Percentiles rank a stretch among this genome's conserved stretches.
Conservation (phyloP, 1,284 basidiomycete genomes). For the Pseudozyma tsukubaensis region DNA sequence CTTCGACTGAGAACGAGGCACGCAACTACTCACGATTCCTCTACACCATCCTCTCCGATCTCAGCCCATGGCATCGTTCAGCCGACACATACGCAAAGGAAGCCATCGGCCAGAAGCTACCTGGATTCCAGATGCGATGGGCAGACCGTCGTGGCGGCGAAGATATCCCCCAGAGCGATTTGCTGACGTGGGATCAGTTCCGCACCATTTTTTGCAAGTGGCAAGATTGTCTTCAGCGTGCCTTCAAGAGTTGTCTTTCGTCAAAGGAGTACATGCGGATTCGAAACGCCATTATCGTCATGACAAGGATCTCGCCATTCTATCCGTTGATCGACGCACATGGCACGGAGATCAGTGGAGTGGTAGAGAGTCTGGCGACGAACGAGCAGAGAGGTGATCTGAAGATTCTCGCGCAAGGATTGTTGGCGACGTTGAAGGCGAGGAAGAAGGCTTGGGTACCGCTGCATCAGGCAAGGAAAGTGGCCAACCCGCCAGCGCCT, state of each 20-base stretch:
- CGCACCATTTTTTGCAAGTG: slow-evolving; percentile 81
- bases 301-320: slow-evolving; percentile 59
- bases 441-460: slow-evolving; percentile 57
- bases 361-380: slow-evolving; percentile 46
- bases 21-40: slow-evolving; percentile 87
- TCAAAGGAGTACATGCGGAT: slow-evolving; percentile 66
- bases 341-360: slow-evolving; percentile 49
- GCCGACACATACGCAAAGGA: slow-evolving; percentile 72
- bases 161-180: slow-evolving; percentile 72
- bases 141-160: slow-evolving; percentile 50
- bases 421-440: slow-evolving; percentile 64
- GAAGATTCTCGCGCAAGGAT: slow-evolving; percentile 64
- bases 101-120: slow-evolving; percentile 70
- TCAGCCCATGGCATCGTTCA: slow-evolving; percentile 80
- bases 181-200: slow-evolving; percentile 79
- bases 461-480: slow-evolving; percentile 27
- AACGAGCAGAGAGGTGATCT: slow-evolving; percentile 64
- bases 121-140: slow-evolving; percentile 64
- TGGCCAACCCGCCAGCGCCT: slow-evolving; percentile 22
- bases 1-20: slow-evolving; percentile 94
- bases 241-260: slow-evolving; percentile 57
- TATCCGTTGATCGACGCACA: slow-evolving; percentile 60
- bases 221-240: slow-evolving; percentile 76
- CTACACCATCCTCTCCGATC: slow-evolving; percentile 79
- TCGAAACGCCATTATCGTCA: slow-evolving; percentile 65